A percentile compares a stretch with the other conserved stretches of the same genome.
Conservation (phyloP, 768 basidiomycete species). For the Suillus discolor region DNA sequence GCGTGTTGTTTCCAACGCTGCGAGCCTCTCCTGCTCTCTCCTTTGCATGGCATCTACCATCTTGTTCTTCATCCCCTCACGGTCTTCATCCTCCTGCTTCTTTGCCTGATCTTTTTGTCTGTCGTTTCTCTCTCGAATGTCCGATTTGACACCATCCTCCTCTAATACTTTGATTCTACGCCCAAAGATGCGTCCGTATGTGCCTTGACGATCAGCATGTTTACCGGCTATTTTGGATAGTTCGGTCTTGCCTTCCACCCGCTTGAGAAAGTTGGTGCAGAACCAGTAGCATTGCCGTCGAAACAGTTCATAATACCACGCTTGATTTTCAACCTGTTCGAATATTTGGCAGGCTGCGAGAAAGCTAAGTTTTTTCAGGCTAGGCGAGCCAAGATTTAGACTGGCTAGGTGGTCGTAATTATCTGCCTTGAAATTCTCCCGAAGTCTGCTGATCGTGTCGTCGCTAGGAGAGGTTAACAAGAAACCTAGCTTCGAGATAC, state of each 20-base stretch:
- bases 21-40: not conserved
- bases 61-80: not conserved
- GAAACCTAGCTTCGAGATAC: not conserved
- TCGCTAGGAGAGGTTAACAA: slow-evolving; percentile 3
- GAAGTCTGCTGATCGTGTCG: slow-evolving; percentile 7
- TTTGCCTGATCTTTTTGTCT: not conserved
- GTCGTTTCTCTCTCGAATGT: not conserved
- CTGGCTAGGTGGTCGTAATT: slow-evolving; percentile 8
- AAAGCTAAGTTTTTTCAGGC: slow-evolving; percentile 7
- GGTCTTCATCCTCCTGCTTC: slow-evolving; percentile 2
- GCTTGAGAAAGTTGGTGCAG: slow-evolving; percentile 6
- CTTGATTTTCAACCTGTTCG: not conserved
- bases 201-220: slow-evolving; percentile 1
- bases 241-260: not conserved
- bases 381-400: not conserved
- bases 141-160: not conserved
- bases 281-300: slow-evolving; percentile 14
- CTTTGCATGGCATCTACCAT: slow-evolving; percentile 2
- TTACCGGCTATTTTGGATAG: not conserved
- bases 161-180: not conserved
- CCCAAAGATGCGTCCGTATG: not conserved
- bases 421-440: not conserved
- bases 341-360: slow-evolving; percentile 2
- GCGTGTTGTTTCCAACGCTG: not conserved
- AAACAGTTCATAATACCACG: slow-evolving; percentile 8